Conservation (phyloP, 768 basidiomycete species). For the Boletus tylopilopsis region DNA sequence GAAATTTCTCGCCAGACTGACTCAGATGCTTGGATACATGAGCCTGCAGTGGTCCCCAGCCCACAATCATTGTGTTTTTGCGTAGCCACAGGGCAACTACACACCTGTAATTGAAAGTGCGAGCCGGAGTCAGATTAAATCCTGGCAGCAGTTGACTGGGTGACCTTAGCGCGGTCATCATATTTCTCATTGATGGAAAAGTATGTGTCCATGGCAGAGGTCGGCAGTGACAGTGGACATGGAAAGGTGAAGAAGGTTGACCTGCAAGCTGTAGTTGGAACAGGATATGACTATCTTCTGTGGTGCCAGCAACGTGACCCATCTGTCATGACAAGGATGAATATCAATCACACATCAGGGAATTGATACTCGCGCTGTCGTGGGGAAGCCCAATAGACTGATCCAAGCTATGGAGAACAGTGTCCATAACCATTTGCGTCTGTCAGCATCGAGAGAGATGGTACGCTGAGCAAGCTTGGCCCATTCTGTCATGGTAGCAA, state of each 20-base stretch:
- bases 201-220: too few species aligned
- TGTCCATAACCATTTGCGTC: not conserved
- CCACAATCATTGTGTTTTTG: too few species aligned
- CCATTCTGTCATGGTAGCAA: not conserved
- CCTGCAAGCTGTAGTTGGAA: not conserved
- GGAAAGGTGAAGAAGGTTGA: not conserved
- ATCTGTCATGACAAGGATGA: not conserved
- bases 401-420: not conserved
- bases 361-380: not conserved
- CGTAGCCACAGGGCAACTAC: too few species aligned
- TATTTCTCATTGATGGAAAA: too few species aligned
- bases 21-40: too few species aligned
- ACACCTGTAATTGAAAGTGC: too few species aligned
- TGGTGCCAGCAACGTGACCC: not conserved
- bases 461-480: not conserved
- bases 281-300: not conserved
- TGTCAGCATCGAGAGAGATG: not conserved
- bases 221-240: too few species aligned
- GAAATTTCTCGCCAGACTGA: too few species aligned
- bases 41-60: too few species aligned
- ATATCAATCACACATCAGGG: not conserved
- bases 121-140: not conserved
- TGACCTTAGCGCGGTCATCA: too few species aligned
- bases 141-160: too few species aligned
- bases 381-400: not conserved